Conservation (phyloP, 257 asterid genomes). For the Agastache rugosa region DNA sequence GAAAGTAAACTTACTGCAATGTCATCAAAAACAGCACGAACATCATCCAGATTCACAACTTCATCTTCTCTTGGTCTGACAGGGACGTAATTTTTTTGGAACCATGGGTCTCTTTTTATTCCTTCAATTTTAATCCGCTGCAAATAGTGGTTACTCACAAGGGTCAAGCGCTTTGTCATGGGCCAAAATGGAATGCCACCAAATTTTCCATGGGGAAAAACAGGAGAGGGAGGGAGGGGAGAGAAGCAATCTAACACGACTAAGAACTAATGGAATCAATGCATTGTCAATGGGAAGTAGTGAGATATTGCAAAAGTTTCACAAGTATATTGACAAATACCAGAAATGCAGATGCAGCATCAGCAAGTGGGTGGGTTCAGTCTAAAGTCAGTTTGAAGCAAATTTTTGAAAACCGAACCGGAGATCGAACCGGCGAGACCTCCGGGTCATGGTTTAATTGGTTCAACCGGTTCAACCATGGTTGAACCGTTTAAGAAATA, state of each 20-base stretch:
- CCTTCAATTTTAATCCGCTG: conserved; percentile 87
- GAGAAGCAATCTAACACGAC: not conserved
- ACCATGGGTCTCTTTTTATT: conserved; percentile 81
- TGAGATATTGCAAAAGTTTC: no score
- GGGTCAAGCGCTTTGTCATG: conserved; percentile 28
- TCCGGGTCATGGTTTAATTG: no score
- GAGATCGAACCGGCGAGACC: no score
- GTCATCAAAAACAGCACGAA: conserved; percentile 86
- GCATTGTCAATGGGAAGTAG: no score
- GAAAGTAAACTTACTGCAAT: conserved; percentile 63
- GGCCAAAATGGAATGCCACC: conserved; percentile 21
- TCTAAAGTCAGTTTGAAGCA: no score
- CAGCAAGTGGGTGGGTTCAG: no score
- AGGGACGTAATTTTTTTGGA: conserved; percentile 67
- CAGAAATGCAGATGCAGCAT: no score
- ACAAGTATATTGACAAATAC: no score
- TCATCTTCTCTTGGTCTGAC: conserved; percentile 71
- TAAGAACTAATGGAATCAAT: conserved; percentile 4
- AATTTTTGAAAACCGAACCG: no score
- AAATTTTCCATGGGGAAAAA: conserved; percentile 11
- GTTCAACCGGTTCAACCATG: no score
- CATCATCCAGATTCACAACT: conserved; percentile 85
- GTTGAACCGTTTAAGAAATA: no score
- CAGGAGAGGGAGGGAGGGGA: not conserved
- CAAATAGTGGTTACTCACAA: conserved; percentile 39